Percentiles rank a stretch among this genome's conserved stretches.
Conservation (phyloP, 306 rosid genomes). For the Lotus japonicus region DNA sequence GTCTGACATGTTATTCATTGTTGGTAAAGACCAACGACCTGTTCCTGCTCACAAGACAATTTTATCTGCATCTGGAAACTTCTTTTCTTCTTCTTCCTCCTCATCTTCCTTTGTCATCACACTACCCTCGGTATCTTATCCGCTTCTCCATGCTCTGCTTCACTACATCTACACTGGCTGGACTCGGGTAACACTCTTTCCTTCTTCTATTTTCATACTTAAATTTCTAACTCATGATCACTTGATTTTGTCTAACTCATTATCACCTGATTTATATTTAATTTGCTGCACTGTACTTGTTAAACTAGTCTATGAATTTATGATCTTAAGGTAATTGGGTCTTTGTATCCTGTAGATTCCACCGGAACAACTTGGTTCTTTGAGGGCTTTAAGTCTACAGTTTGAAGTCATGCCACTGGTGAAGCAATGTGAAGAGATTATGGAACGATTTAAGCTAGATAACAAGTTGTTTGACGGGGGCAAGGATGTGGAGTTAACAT, state of each 20-base stretch:
- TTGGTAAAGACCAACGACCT: slow-evolving; percentile 56
- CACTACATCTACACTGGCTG: slow-evolving; percentile 79
- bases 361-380: slow-evolving; percentile 53
- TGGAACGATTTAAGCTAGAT: slow-evolving; percentile 53
- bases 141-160: slow-evolving; percentile 66
- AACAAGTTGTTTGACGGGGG: slow-evolving; percentile 40
- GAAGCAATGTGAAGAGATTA: slow-evolving; percentile 73
- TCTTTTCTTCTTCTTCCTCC: slow-evolving; percentile 41
- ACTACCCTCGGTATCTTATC: slow-evolving; percentile 46
- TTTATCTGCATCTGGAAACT: slow-evolving; percentile 66
- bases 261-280: slow-evolving; percentile 1
- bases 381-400: slow-evolving; percentile 66
- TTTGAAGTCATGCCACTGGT: slow-evolving; percentile 68
- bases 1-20: slow-evolving; percentile 58
- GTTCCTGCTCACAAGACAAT: slow-evolving; percentile 90
- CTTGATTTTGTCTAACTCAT: too few relatives aligned
- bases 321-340: slow-evolving; percentile 16
- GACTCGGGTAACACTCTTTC: slow-evolving; percentile 48
- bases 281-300: neutral
- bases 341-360: slow-evolving; percentile 48
- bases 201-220: neutral
- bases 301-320: neutral
- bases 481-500: slow-evolving; percentile 56
- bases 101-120: slow-evolving; percentile 46
- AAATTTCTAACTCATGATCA: too few relatives aligned